A percentile compares a stretch with the other conserved stretches of the same genome.
phyloP scores from a whole-genome alignment of 2,329 filamentous ascomycete species.

The Didymella glomerata region DNA sequence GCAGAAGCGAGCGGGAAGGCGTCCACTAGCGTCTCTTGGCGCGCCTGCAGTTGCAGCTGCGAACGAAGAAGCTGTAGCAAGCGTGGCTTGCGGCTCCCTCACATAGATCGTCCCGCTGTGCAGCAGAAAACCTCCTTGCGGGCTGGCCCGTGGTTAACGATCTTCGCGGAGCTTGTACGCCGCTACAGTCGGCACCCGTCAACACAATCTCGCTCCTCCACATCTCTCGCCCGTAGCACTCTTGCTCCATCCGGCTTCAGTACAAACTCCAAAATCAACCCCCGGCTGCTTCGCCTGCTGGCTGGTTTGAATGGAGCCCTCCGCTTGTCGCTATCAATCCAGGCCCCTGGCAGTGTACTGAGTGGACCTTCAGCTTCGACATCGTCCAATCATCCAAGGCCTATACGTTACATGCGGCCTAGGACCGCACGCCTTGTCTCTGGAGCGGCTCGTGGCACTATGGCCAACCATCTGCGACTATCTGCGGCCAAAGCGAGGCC shows the following conservation, averaged over 20 bases:
- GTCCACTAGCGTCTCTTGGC: constrained; percentile 40
- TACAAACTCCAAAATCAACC: neutral
- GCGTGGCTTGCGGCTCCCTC: constrained; percentile 18
- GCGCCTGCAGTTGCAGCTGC: constrained; percentile 17
- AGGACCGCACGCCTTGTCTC: neutral
- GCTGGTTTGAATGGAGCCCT: neutral
- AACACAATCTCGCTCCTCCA: constrained; percentile 3
- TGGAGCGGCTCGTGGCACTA: constrained; percentile 11
- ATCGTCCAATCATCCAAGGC: neutral
- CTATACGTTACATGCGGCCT: neutral
- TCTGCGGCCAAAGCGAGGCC: constrained; percentile 14
- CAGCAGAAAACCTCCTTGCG: constrained; percentile 15
- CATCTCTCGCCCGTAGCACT: constrained; percentile 3
- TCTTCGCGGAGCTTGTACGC: constrained; percentile 13
- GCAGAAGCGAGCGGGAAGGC: constrained; percentile 41
- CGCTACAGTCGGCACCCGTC: constrained; percentile 3
- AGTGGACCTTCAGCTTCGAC: neutral
- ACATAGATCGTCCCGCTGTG: constrained; percentile 13
- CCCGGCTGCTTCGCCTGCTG: neutral
- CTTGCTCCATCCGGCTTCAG: neutral
- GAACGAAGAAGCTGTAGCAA: constrained; percentile 21
- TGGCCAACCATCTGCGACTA: constrained; percentile 5
- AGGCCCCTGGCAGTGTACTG: neutral
- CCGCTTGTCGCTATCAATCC: neutral
- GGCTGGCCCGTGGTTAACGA: constrained; percentile 15